phyloP scores from a whole-genome alignment of 169 alveolate genomes.

The Eimeria nieschulzi region DNA sequence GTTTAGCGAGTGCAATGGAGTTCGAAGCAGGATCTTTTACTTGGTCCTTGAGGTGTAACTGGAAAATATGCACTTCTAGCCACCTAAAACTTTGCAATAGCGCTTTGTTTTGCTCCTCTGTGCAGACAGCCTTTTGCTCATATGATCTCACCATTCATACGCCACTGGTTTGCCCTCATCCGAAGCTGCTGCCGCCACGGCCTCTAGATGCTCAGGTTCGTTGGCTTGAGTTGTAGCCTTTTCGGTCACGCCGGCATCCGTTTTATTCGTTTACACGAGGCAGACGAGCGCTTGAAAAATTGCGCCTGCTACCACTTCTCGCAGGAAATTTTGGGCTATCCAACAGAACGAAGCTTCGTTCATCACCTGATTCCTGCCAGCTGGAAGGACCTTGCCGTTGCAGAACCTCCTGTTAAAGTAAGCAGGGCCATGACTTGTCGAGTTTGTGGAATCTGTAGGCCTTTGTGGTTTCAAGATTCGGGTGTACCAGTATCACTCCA shows the following conservation, averaged over 20 bases:
- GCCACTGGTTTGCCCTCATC: constrained; percentile 72
- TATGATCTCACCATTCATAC: constrained; percentile 67
- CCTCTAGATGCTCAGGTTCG: constrained; percentile 66
- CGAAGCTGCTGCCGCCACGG: constrained; percentile 69
- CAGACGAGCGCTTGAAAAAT: background rate
- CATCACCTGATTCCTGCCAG: constrained; percentile 15
- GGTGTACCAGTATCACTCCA: too few relatives aligned
- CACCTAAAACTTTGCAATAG: background rate
- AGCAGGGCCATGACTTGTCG: background rate
- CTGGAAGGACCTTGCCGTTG: constrained; percentile 27
- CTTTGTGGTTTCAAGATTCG: background rate
- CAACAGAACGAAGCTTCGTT: background rate
- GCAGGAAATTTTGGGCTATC: constrained; percentile 37
- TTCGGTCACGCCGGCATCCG: background rate
- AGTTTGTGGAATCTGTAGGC: background rate
- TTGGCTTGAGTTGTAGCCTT: background rate
- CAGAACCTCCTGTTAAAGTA: background rate
- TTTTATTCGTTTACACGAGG: background rate
- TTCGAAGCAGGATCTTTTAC: too few relatives aligned
- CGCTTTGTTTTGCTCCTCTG: background rate
- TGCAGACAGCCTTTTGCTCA: constrained; percentile 67
- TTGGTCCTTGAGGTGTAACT: too few relatives aligned
- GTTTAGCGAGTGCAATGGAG: too few relatives aligned
- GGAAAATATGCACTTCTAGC: background rate
- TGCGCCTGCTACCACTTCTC: background rate